phyloP scores from a whole-genome alignment of 257 asterid genomes.

The Perilla frutescens region DNA sequence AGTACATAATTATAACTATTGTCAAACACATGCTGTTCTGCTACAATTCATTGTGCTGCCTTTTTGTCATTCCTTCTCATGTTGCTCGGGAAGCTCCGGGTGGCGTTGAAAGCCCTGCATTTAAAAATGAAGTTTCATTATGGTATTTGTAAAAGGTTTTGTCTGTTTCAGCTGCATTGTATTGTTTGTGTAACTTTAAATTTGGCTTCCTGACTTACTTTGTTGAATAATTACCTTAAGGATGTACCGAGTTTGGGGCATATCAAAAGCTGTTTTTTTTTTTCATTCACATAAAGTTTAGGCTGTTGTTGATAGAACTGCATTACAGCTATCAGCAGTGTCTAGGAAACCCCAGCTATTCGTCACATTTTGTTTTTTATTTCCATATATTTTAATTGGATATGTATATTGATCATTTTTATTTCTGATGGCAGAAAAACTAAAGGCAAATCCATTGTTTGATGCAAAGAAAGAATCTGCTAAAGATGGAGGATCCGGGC shows the following conservation, averaged over 20 bases:
- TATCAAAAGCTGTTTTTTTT: neutral
- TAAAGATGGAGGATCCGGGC: constrained; percentile 71
- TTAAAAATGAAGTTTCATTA: neutral
- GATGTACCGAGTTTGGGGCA: neutral
- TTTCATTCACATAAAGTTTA: neutral
- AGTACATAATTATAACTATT: neutral
- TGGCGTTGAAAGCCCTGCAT: neutral
- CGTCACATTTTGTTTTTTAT: neutral
- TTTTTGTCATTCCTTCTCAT: neutral
- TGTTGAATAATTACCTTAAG: neutral
- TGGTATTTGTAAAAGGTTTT: neutral
- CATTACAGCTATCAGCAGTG: neutral
- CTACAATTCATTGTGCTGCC: neutral
- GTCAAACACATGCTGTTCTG: neutral
- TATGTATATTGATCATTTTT: constrained; percentile 16
- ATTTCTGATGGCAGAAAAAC: constrained; percentile 47
- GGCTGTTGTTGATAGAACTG: neutral
- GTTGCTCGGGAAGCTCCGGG: neutral
- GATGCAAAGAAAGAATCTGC: constrained; percentile 64
- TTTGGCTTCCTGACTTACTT: neutral
- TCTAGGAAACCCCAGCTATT: neutral
- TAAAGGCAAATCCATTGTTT: constrained; percentile 54
- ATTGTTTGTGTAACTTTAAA: neutral
- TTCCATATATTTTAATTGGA: neutral
- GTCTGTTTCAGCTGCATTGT: neutral